These are phyloP conservation scores for Pseudophaeomoniella oleicola DNA, from an alignment of 2,329 filamentous ascomycete genomes.

Conservation along the genomic window DNA sequence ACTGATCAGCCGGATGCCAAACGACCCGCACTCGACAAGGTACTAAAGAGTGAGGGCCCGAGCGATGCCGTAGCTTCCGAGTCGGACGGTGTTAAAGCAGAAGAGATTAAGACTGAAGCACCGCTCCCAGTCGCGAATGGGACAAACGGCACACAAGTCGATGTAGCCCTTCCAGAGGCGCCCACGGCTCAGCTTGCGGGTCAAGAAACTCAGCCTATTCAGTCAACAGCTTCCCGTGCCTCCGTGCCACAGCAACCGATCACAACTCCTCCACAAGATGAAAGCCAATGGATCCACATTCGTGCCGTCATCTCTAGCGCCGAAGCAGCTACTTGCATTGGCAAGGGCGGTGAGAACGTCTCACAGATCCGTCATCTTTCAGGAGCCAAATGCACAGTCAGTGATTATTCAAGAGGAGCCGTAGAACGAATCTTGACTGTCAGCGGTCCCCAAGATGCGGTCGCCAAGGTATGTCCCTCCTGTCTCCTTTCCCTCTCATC, in stretches of 20 bases:
- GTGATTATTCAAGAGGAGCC: conserved; percentile 92
- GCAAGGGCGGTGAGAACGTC: conserved; percentile 97
- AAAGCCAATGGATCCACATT: conserved; percentile 93
- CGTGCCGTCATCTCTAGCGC: conserved; percentile 94
- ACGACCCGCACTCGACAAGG: conserved; percentile 87
- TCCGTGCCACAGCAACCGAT: conserved; percentile 25
- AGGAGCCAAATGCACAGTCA: conserved; percentile 95
- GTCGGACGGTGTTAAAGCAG: conserved; percentile 17
- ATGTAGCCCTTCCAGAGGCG: conserved; percentile 54
- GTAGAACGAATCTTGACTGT: conserved; percentile 97
- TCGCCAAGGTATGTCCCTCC: conserved; percentile 61
- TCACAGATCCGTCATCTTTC: conserved; percentile 91
- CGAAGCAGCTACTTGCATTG: conserved; percentile 94
- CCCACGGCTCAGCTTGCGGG: conserved; percentile 25
- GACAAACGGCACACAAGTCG: conserved; percentile 46
- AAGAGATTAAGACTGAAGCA: conserved; percentile 23
- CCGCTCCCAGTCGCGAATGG: conserved; percentile 21
- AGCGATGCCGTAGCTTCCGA: conserved; percentile 5
- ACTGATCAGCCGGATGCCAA: conserved; percentile 95
- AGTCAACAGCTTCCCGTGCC: conserved; percentile 41
- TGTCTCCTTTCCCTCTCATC: conserved; percentile 7
- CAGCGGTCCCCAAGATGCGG: conserved; percentile 88
- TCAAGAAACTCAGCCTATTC: conserved; percentile 43
- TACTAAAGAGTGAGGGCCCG: conserved; percentile 49
- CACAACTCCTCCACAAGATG: conserved; percentile 52